These are phyloP conservation scores for Dillenia suffruticosa DNA, from an alignment of 164 flowering plant species.

Conservation along the genomic window DNA sequence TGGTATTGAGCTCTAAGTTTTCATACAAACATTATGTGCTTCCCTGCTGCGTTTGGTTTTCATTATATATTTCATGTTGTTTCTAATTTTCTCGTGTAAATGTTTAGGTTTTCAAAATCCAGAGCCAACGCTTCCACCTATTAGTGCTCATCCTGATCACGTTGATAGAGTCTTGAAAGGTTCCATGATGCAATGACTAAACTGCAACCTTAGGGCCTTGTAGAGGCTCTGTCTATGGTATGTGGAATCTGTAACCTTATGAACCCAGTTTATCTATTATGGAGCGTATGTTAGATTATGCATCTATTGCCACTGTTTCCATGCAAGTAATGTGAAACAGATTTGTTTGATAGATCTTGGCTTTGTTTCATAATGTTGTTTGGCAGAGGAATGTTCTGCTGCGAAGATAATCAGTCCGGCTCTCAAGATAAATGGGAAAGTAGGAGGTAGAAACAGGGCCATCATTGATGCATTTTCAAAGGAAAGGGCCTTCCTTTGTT, in stretches of 20 bases:
- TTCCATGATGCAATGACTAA: constrained; percentile 67
- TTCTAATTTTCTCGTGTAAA: neutral
- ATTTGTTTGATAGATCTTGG: constrained; percentile 98
- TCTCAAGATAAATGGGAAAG: constrained; percentile 89
- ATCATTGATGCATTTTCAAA: constrained; percentile 82
- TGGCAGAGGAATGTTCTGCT: constrained; percentile 71
- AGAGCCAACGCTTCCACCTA: constrained; percentile 55
- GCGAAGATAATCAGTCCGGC: constrained; percentile 89
- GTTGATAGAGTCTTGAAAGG: constrained; percentile 64
- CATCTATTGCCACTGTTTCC: neutral
- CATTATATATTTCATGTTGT: neutral
- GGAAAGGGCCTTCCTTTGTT: constrained; percentile 74
- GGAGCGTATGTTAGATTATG: neutral
- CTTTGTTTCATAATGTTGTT: constrained; percentile 84
- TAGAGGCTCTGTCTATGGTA: constrained; percentile 89
- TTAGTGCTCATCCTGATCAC: constrained; percentile 65
- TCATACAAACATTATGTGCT: neutral
- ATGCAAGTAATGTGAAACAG: constrained; percentile 73
- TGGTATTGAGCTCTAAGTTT: constrained; percentile 41
- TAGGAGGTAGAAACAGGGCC: constrained; percentile 91
- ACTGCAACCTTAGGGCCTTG: constrained; percentile 52
- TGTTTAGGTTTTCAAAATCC: constrained; percentile 45
- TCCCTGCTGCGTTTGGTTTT: neutral
- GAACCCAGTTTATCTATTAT: neutral
- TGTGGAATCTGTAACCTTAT: neutral